These are phyloP conservation scores for Amanita muscaria DNA, from an alignment of 768 basidiomycete genomes.

Conservation along the genomic window DNA sequence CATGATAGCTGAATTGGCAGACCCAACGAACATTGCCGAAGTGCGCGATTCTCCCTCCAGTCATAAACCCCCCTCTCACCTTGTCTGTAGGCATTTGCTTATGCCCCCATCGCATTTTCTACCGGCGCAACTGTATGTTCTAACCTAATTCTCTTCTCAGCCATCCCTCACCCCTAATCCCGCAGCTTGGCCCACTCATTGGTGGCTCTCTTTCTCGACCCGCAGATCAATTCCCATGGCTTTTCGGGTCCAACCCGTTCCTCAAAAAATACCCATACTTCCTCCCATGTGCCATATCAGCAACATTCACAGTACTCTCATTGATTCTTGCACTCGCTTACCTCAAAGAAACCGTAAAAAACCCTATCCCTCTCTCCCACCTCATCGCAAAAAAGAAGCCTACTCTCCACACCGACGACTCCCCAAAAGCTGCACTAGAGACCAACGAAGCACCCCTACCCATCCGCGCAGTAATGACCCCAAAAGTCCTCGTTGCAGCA, in stretches of 20 bases:
- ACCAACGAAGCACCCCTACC: slow-evolving; percentile 24
- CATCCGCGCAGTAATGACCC: slow-evolving; percentile 33
- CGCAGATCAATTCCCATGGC: no score
- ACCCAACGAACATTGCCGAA: slow-evolving; percentile 43
- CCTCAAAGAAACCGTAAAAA: slow-evolving; percentile 32
- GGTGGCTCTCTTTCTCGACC: no score
- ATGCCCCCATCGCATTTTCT: not conserved
- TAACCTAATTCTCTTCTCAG: no score
- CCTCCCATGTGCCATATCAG: no score
- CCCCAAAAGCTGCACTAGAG: no score
- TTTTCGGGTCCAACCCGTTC: slow-evolving; percentile 32
- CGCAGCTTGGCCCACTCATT: slow-evolving; percentile 37
- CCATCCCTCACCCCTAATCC: no score
- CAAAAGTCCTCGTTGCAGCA: slow-evolving; percentile 40
- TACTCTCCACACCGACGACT: no score
- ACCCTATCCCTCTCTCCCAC: not conserved
- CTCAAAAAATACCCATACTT: slow-evolving; percentile 45
- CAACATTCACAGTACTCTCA: slow-evolving; percentile 37
- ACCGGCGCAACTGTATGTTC: no score
- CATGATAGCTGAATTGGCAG: slow-evolving; percentile 49
- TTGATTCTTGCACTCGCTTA: slow-evolving; percentile 36
- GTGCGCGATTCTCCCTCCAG: no score
- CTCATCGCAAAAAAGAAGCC: not conserved
- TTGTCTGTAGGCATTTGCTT: slow-evolving; percentile 17
- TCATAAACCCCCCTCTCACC: slow-evolving; percentile 38